A percentile compares a stretch with the other conserved stretches of the same genome.
phyloP scores from a whole-genome alignment of 192 early-diverging fungal genomes.

The Irineochytrium annulatum region DNA sequence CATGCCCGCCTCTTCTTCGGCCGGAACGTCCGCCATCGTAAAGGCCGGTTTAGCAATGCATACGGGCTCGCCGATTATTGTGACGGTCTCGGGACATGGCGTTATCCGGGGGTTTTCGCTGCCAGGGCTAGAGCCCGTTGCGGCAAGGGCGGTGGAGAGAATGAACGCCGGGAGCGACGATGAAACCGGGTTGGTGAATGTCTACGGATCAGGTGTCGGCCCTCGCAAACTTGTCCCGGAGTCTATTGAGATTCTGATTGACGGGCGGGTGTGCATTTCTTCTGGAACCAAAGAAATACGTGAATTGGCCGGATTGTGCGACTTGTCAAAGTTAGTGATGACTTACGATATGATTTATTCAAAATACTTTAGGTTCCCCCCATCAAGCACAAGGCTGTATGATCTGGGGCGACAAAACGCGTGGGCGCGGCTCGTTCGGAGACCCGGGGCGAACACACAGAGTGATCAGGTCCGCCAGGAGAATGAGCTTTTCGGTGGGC shows the following conservation, averaged over 20 bases:
- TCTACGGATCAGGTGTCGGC: no score
- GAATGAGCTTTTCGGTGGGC: background rate
- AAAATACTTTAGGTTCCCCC: no score
- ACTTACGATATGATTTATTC: no score
- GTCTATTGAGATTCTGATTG: no score
- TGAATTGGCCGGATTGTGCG: no score
- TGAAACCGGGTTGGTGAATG: no score
- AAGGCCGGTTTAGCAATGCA: background rate
- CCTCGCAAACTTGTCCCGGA: no score
- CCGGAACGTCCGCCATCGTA: background rate
- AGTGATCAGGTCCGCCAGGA: background rate
- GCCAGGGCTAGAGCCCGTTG: background rate
- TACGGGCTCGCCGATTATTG: background rate
- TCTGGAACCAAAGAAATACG: no score
- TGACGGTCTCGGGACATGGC: background rate
- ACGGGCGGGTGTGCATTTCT: background rate
- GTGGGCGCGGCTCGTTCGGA: background rate
- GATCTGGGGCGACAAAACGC: background rate
- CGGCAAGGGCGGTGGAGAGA: no score
- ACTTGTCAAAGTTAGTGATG: no score
- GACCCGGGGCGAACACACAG: background rate
- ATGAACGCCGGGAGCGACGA: no score
- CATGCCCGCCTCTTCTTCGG: background rate
- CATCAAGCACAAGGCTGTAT: conserved; percentile 1
- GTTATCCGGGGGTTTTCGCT: background rate